Conservation (phyloP, 768 basidiomycete genomes). For the Auriscalpium vulgare region DNA sequence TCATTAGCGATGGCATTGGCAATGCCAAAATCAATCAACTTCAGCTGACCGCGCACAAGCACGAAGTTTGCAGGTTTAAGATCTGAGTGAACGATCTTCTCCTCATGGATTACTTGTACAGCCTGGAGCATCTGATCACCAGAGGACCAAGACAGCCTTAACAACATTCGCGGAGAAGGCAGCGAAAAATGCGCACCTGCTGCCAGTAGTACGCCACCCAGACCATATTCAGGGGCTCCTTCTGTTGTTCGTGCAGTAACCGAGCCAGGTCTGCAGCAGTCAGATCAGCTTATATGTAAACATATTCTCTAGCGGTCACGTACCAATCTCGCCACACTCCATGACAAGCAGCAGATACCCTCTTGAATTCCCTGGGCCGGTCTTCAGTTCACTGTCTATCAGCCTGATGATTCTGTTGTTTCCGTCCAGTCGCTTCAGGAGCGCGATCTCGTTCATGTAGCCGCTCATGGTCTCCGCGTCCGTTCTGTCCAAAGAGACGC, state of each 20-base stretch:
- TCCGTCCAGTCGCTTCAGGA: conserved; percentile 90
- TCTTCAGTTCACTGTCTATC: conserved; percentile 83
- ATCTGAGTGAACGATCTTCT: conserved; percentile 98
- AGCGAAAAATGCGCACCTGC: conserved; percentile 49
- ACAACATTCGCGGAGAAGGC: too few relatives aligned
- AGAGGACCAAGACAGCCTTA: too few relatives aligned
- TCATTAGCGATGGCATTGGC: conserved; percentile 98
- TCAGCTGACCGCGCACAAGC: conserved; percentile 87
- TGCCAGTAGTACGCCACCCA: conserved; percentile 97
- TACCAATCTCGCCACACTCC: conserved; percentile 87
- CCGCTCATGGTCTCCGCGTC: conserved; percentile 85
- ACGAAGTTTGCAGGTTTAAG: conserved; percentile 99
- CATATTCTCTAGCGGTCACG: conserved; percentile 9
- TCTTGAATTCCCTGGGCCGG: conserved; percentile 60
- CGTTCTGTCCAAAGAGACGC: conserved; percentile 82
- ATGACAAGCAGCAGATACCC: conserved; percentile 81
- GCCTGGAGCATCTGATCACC: conserved; percentile 84
- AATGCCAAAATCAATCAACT: conserved; percentile 99
- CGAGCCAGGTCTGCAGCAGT: conserved; percentile 57
- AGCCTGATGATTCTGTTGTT: conserved; percentile 89
- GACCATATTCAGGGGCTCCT: conserved; percentile 82
- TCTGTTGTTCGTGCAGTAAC: conserved; percentile 76
- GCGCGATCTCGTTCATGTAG: conserved; percentile 93
- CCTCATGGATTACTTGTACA: conserved; percentile 96
- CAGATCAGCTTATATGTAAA: background rate